Evolutionary conservation across 1,284 basidiomycete genomes (phyloP), one percentile per base, ranked within the genome.

Genomic region (Crocinoboletus sp.): DNA sequence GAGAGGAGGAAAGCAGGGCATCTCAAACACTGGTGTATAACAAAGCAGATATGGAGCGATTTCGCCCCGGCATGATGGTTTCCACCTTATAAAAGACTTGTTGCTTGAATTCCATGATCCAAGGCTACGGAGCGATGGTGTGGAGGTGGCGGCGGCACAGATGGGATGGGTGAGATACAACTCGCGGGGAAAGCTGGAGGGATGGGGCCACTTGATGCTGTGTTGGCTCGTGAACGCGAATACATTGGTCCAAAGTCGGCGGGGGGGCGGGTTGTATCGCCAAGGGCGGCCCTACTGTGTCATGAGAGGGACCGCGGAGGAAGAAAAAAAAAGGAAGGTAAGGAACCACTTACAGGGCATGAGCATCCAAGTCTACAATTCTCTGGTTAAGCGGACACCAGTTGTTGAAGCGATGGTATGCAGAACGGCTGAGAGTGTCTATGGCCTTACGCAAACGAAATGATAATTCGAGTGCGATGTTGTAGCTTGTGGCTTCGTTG

Each of bases 381-480:
- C 70, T 71, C 48, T 74, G 72, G 48, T 76, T 73, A 22, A 84
- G 64, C 17, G 66, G 57, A 56, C 81, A 84, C 29, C 55, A 39
- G 1, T 65, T 65, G 24, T 69, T 68, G 44, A 70, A 56, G 23
- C 63, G 68, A 56, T 84, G 81, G 44, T 68, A 70, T 20, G 72
- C 57, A 8, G 74, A 74, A 37, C 70, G 73, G 20, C 69, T 66
- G 34, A 84, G 73, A 27, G 76, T 67, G 46, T 81, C 73, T 19
- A 74, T 73, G 2, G 78, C 78, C 51, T 73, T 77, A 24, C 80
- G 70, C 23, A 84, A 69, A 41, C 78, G 69, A 23, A 82, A 64
- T 2, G 81, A 83, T 20, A 84, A 66, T 53, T 83, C 80, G 8
- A 83, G 72, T 20, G 81, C 67, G 29, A 72, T 73, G 43, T 68